These are phyloP conservation scores for Stenocarpella maydis DNA, from an alignment of 2,329 filamentous ascomycete species.

Conservation along the genomic window DNA sequence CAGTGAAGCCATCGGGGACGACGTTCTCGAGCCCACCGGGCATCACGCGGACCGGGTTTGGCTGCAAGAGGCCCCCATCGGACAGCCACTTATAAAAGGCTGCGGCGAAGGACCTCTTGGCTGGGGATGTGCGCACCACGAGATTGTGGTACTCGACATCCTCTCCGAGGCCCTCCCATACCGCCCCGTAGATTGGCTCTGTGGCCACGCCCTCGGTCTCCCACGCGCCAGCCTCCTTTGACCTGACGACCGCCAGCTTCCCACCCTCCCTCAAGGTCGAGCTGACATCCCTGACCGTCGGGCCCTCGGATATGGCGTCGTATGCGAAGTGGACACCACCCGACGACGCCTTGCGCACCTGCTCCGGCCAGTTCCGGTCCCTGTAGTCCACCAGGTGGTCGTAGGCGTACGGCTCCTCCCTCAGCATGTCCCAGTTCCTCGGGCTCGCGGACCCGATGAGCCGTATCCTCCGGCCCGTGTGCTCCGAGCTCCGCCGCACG, in stretches of 20 bases:
- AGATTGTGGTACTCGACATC: constrained; percentile 49
- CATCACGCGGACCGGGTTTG: constrained; percentile 46
- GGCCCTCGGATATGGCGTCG: constrained; percentile 51
- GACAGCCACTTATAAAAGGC: constrained; percentile 49
- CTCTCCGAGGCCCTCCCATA: constrained; percentile 52
- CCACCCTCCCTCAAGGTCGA: constrained; percentile 42
- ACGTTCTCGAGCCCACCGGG: constrained; percentile 43
- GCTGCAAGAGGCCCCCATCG: constrained; percentile 38
- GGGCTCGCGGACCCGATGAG: constrained; percentile 45
- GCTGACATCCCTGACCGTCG: constrained; percentile 45
- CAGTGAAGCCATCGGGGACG: constrained; percentile 41
- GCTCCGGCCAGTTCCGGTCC: constrained; percentile 44
- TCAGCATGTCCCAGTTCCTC: constrained; percentile 41
- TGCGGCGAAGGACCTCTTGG: constrained; percentile 44
- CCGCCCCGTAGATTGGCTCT: constrained; percentile 50
- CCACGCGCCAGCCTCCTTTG: constrained; percentile 43
- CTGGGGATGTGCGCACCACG: constrained; percentile 38
- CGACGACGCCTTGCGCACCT: constrained; percentile 40
- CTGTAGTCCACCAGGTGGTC: constrained; percentile 50
- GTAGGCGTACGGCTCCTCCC: constrained; percentile 47
- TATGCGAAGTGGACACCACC: constrained; percentile 47
- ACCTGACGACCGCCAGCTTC: constrained; percentile 43
- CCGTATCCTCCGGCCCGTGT: constrained; percentile 33
- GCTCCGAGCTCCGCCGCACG: constrained; percentile 32
- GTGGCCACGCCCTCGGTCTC: constrained; percentile 40